Percentiles rank a stretch among this genome's conserved stretches.
Conservation (phyloP, 106 monocot genomes). For the Allium fistulosum region DNA sequence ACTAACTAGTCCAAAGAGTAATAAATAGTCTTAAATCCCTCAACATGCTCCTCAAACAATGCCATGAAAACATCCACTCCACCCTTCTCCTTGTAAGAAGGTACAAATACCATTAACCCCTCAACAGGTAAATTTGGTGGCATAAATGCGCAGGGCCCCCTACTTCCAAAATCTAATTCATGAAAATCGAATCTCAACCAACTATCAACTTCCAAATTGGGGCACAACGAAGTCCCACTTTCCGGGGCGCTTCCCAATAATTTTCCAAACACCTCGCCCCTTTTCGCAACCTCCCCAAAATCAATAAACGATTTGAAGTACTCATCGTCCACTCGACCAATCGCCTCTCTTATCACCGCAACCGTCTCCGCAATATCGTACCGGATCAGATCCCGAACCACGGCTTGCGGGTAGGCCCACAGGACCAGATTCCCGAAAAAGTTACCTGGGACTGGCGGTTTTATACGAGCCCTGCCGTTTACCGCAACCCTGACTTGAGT, state of each 20-base stretch:
- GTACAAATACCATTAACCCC: slow-evolving; percentile 39
- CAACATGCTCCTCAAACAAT: slow-evolving; percentile 12
- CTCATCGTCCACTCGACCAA: slow-evolving; percentile 12
- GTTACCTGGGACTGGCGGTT: slow-evolving; percentile 22
- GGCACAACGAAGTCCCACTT: slow-evolving; percentile 23
- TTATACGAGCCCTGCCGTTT: slow-evolving; percentile 37
- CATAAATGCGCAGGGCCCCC: slow-evolving; percentile 16
- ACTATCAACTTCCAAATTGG: slow-evolving; percentile 56
- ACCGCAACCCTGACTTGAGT: slow-evolving; percentile 40
- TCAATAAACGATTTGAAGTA: slow-evolving; percentile 80
- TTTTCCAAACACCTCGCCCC: neutral
- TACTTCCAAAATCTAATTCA: slow-evolving; percentile 58
- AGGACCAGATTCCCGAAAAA: slow-evolving; percentile 73
- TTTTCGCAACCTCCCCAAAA: slow-evolving; percentile 29
- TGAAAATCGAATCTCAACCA: slow-evolving; percentile 59
- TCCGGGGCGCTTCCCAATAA: slow-evolving; percentile 14
- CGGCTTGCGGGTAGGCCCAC: slow-evolving; percentile 25
- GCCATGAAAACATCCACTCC: slow-evolving; percentile 19
- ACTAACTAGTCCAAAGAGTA: neutral
- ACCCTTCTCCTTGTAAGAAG: slow-evolving; percentile 26
- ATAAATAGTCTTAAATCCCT: slow-evolving; percentile 6
- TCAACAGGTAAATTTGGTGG: slow-evolving; percentile 37
- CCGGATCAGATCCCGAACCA: slow-evolving; percentile 12
- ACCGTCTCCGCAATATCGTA: slow-evolving; percentile 1
- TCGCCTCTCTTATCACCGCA: slow-evolving; percentile 23